These are phyloP conservation scores for Lunularia cruciata DNA, from an alignment of 225 moss, liverwort and hornwort species.

Conservation along the genomic window DNA sequence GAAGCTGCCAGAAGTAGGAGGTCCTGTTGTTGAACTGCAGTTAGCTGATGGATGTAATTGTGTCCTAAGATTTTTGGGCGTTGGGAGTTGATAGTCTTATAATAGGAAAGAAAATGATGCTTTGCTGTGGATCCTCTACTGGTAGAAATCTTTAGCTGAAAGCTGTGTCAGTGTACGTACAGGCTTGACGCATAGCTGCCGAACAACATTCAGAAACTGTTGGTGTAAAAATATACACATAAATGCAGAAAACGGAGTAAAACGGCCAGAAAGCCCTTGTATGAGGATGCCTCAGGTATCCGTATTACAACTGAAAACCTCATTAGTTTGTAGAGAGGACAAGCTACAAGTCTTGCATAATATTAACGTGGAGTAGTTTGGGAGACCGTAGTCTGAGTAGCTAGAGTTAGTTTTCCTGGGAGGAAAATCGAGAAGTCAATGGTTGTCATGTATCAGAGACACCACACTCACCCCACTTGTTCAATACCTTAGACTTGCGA, in stretches of 20 bases:
- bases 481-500: background rate
- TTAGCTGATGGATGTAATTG: background rate
- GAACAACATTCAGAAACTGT: background rate
- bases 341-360: background rate
- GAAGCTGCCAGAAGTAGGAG: conserved; percentile 27
- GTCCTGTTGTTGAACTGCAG: conserved; percentile 24
- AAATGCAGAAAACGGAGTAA: background rate
- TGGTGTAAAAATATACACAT: conserved; percentile 6
- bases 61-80: background rate
- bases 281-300: background rate
- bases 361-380: background rate
- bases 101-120: background rate
- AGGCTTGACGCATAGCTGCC: background rate
- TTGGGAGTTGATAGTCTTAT: background rate
- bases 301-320: background rate
- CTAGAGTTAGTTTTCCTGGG: background rate
- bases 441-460: background rate
- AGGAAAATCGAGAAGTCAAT: background rate
- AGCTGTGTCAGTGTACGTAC: conserved; percentile 8
- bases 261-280: background rate
- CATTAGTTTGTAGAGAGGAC: conserved; percentile 7
- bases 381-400: background rate
- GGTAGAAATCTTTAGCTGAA: background rate
- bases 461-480: background rate
- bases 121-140: background rate